Evolutionary conservation across 495 filamentous ascomycete genomes (phyloP), one percentile per base, ranked within the genome.

Genomic region (Talaromyces ruber): DNA sequence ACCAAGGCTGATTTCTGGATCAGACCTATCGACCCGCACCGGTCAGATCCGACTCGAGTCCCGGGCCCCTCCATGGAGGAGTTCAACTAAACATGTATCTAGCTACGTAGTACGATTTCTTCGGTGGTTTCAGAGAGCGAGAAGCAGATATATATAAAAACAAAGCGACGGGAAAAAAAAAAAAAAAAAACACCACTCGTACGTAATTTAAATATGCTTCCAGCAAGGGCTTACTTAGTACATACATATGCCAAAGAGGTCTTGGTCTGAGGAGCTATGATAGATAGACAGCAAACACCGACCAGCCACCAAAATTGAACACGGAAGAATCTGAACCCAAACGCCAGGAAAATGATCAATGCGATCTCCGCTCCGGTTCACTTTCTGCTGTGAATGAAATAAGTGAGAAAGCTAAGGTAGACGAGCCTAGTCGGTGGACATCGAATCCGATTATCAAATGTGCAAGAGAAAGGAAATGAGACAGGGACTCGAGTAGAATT

Each of bases 271-370:
- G 34, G 34, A 6, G 14, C 18, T 22, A 52, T 54, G 22, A 22
- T 54, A 54, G 21, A 54, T 54, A 28, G 26, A 54, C 22, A 28
- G 26, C 22, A n/a, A 28, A 54, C 51, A 29, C 22, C 22, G 16
- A 26, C 6, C 51, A 54, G 51, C 51, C 47, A 54, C 51, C 51
- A 14, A n/a, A 28, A 26, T 25, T 14, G 26, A 28, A 25, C 11
- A 54, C 26, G 51, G 58, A 25, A 43, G 51, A 28, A 54, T 26
- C 26, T 28, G 21, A 56, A 59, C 32, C 58, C 58, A 59, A 59
- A 59, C 58, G 58, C 58, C 58, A 47, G 47, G 56, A 54, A 43
- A 59, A 59, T 58, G 55, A 58, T 58, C 24, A 25, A 54, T 29
- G 24, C 52, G 12, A 54, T 26, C 28, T 65, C 64, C 24, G 26